Evolutionary conservation across 2,329 filamentous ascomycete species (phyloP).

Genomic region (Fusarium domesticum): DNA sequence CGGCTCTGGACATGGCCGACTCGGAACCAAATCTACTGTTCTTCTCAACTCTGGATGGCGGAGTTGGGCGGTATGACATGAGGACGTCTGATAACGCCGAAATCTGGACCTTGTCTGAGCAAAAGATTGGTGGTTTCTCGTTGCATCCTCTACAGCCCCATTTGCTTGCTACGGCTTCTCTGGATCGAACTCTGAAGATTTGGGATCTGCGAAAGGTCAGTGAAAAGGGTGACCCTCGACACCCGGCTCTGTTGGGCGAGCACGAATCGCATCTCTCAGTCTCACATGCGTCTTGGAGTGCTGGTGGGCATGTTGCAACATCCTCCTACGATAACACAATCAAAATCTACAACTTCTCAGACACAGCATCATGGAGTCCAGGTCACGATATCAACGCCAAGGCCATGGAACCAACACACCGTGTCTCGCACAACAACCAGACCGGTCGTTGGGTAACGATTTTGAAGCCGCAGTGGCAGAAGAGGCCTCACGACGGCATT

Average conservation of each 20-base stretch:
- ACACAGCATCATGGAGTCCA: constrained; percentile 56
- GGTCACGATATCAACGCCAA: constrained; percentile 56
- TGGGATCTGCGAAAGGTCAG: constrained; percentile 87
- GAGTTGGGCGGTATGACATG: constrained; percentile 77
- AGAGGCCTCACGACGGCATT: constrained; percentile 70
- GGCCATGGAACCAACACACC: constrained; percentile 65
- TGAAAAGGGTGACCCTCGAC: constrained; percentile 56
- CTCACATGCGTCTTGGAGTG: constrained; percentile 88
- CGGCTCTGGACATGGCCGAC: constrained; percentile 74
- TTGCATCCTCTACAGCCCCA: constrained; percentile 77
- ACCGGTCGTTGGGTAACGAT: constrained; percentile 92
- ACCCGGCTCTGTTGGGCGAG: constrained; percentile 72
- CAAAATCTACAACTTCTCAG: constrained; percentile 81
- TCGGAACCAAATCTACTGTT: constrained; percentile 71
- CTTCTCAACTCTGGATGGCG: constrained; percentile 83
- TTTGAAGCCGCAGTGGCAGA: constrained; percentile 82
- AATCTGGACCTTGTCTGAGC: constrained; percentile 75
- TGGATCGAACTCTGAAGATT: constrained; percentile 84
- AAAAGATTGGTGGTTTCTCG: constrained; percentile 94
- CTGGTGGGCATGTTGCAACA: constrained; percentile 81
- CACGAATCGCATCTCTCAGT: constrained; percentile 82
- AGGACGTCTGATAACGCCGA: constrained; percentile 58
- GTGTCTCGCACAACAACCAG: constrained; percentile 88
- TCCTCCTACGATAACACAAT: constrained; percentile 93
- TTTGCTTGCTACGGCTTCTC: constrained; percentile 80